These are phyloP conservation scores for Pyrus bretschneideri DNA, from an alignment of 306 rosid genomes.

Conservation along the genomic window DNA sequence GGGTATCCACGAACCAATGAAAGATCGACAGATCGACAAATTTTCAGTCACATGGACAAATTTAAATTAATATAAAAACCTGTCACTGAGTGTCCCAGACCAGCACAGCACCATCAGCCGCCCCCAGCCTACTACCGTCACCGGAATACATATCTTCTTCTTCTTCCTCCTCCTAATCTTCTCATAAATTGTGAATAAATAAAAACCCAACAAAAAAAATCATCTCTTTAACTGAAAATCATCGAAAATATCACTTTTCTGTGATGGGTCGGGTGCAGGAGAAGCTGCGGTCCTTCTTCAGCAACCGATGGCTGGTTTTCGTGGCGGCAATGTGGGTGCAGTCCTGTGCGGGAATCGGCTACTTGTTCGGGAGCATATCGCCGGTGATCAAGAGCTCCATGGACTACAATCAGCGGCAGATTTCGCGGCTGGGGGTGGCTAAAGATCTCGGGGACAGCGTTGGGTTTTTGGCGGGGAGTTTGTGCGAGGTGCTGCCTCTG, in stretches of 20 bases:
- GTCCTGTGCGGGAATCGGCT: constrained; percentile 87
- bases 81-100: background rate
- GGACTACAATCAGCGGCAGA: constrained; percentile 62
- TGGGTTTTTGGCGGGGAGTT: constrained; percentile 66
- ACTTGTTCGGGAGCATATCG: constrained; percentile 82
- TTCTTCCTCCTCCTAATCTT: background rate
- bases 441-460: constrained; percentile 86
- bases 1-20: no score
- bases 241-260: background rate
- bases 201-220: background rate
- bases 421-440: constrained; percentile 71
- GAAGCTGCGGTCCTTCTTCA: constrained; percentile 31
- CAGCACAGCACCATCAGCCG: background rate
- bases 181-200: background rate
- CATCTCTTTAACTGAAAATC: background rate
- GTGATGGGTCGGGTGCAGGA: constrained; percentile 40
- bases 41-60: background rate
- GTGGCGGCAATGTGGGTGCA: constrained; percentile 96
- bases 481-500: constrained; percentile 68
- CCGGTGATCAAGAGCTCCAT: constrained; percentile 66
- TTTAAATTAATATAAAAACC: background rate
- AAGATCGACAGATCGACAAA: background rate
- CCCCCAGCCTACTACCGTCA: background rate
- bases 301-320: constrained; percentile 83
- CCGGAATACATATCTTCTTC: background rate